Percentiles rank a stretch among this genome's conserved stretches.
phyloP scores from a whole-genome alignment of 345 rosid genomes.

The Brassica juncea region DNA sequence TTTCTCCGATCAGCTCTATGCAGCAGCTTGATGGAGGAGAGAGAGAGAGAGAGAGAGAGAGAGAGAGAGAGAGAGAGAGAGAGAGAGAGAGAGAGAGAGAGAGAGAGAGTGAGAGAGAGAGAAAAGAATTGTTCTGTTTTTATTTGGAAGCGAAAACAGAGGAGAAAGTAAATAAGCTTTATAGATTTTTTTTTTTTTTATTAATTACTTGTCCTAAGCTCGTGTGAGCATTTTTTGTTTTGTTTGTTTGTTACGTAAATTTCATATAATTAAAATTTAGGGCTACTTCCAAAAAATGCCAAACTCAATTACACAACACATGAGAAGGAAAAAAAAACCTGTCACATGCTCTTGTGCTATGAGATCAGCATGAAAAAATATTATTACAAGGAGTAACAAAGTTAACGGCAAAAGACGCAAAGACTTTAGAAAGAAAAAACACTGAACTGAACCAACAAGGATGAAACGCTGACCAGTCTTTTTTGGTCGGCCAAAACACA shows the following conservation, averaged over 20 bases:
- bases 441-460: background rate
- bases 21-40: constrained; percentile 12
- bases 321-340: background rate
- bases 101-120: background rate
- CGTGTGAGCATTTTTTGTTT: background rate
- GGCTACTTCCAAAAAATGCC: background rate
- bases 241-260: background rate
- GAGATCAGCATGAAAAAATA: background rate
- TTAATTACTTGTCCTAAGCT: background rate
- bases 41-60: background rate
- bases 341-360: background rate
- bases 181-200: background rate
- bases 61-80: constrained; percentile 14
- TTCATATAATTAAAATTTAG: background rate
- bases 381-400: background rate
- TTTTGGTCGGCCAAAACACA: background rate
- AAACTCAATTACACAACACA: too few species aligned
- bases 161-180: background rate
- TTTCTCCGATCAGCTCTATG: constrained; percentile 33
- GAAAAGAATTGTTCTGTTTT: constrained; percentile 26
- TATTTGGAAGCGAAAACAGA: constrained; percentile 30
- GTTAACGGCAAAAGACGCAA: background rate
- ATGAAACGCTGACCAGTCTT: background rate
- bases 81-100: background rate
- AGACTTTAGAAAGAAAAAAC: background rate